Conservation (phyloP, 2,329 filamentous ascomycete genomes). For the Onygena corvina region DNA sequence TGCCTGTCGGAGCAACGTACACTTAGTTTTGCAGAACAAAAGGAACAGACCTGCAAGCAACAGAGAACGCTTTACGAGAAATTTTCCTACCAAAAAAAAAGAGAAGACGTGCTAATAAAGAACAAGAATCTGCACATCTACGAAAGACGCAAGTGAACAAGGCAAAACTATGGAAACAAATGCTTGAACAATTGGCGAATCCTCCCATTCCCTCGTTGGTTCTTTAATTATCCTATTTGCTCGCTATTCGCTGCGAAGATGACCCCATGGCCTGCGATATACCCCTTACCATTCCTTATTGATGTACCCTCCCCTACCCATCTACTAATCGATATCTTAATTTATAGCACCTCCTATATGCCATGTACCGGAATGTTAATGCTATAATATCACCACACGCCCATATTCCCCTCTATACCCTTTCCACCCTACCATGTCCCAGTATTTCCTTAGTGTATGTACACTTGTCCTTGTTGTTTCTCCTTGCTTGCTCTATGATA, state of each 20-base stretch:
- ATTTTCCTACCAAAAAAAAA: not conserved
- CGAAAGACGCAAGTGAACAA: not conserved
- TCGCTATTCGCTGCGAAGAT: not conserved
- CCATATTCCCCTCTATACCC: not conserved
- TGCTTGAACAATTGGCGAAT: not conserved
- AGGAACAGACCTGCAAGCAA: too few relatives aligned
- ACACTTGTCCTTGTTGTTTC: too few relatives aligned
- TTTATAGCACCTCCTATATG: not conserved
- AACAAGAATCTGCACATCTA: slow-evolving; percentile 1
- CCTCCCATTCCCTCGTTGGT: not conserved
- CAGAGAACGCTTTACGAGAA: too few relatives aligned
- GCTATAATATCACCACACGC: not conserved
- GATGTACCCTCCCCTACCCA: not conserved
- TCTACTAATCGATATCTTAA: not conserved
- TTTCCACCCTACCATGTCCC: not conserved
- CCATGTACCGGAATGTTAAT: not conserved
- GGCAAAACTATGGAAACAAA: not conserved
- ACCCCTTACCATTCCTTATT: not conserved
- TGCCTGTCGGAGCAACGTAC: slow-evolving; percentile 32
- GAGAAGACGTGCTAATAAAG: not conserved
- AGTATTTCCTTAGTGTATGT: not conserved
- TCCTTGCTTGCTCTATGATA: not conserved
- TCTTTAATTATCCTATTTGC: not conserved
- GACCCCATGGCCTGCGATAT: not conserved
- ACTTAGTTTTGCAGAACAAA: slow-evolving; percentile 16